These are phyloP conservation scores for Thalassiosira pacifica DNA, from an alignment of 352 stramenopile species.

Conservation along the genomic window DNA sequence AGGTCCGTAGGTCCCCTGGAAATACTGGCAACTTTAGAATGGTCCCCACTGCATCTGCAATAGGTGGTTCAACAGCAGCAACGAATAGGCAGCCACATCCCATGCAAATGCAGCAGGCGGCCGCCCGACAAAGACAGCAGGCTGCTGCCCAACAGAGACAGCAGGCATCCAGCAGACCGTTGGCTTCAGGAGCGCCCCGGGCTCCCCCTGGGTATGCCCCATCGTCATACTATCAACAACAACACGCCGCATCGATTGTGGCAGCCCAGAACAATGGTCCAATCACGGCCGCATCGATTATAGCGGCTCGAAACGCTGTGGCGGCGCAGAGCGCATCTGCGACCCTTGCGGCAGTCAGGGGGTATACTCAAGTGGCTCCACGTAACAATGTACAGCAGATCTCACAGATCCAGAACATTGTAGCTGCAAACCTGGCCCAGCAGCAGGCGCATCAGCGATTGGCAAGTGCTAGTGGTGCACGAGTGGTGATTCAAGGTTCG, in stretches of 20 bases:
- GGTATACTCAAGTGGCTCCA: too few species aligned
- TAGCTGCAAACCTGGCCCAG: too few species aligned
- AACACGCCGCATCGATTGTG: slow-evolving; percentile 7
- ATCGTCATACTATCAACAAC: slow-evolving; percentile 23
- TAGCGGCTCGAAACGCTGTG: neutral
- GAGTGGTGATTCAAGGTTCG: neutral
- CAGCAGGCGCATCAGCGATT: neutral
- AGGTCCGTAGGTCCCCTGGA: slow-evolving; percentile 36
- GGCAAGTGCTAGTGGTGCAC: neutral
- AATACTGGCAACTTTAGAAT: neutral
- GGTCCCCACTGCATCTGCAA: slow-evolving; percentile 5
- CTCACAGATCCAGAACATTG: neutral
- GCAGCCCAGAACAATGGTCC: neutral
- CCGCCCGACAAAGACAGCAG: too few species aligned
- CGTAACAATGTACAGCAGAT: slow-evolving; percentile 19
- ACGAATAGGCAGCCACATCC: slow-evolving; percentile 1
- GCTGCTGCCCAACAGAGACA: neutral
- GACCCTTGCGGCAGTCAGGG: too few species aligned
- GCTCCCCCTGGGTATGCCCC: slow-evolving; percentile 11
- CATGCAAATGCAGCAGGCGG: neutral
- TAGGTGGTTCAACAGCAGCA: slow-evolving; percentile 4
- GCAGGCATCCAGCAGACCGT: neutral
- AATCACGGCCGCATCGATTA: neutral
- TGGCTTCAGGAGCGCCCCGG: neutral
- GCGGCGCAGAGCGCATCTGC: too few species aligned